Evolutionary conservation across 345 rosid genomes (phyloP).

Genomic region (Cardamine occulta): DNA sequence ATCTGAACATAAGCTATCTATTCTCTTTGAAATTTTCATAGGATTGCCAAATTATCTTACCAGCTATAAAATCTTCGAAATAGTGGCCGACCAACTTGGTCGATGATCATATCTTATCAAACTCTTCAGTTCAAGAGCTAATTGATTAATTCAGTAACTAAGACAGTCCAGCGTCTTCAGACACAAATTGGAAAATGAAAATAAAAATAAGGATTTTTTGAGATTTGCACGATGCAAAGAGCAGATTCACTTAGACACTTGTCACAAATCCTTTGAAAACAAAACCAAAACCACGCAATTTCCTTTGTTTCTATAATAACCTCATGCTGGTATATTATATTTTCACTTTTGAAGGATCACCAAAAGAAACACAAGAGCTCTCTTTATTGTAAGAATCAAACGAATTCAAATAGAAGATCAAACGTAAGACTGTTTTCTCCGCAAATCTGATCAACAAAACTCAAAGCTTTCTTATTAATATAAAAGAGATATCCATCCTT

Average conservation of each 20-base stretch:
- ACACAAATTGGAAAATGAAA: background rate
- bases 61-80: background rate
- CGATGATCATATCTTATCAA: constrained; percentile 5
- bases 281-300: background rate
- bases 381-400: no score
- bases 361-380: background rate
- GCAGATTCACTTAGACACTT: background rate
- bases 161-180: background rate
- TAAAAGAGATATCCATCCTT: background rate
- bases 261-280: background rate
- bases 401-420: background rate
- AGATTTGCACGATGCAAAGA: background rate
- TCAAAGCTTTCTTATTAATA: background rate
- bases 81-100: constrained; percentile 13
- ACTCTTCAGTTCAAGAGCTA: constrained; percentile 9
- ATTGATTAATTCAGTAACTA: background rate
- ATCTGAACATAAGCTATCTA: no score
- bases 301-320: background rate
- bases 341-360: background rate
- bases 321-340: background rate
- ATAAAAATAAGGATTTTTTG: background rate
- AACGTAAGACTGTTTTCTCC: no score
- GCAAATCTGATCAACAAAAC: background rate
- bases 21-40: background rate
- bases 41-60: background rate